Conservation (phyloP, 805 yeast genomes). For the Saccharomycopsis selenospora region DNA sequence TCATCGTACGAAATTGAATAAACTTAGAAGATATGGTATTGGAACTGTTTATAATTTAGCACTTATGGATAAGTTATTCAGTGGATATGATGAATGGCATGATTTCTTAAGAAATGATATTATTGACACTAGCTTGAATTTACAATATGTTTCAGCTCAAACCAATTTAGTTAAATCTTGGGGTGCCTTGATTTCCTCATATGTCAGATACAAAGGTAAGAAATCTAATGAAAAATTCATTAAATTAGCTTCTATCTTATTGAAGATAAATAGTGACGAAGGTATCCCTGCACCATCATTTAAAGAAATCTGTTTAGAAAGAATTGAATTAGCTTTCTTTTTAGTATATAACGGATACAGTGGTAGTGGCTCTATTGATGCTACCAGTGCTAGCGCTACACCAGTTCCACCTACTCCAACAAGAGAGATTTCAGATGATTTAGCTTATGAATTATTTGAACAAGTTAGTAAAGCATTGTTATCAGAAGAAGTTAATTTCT, state of each 20-base stretch:
- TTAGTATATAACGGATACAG: constrained; percentile 25
- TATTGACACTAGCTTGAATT: constrained; percentile 50
- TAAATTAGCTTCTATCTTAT: constrained; percentile 40
- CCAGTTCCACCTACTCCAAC: no score
- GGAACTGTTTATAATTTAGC: constrained; percentile 50
- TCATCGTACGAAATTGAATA: constrained; percentile 32
- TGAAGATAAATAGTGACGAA: constrained; percentile 43
- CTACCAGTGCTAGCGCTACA: no score
- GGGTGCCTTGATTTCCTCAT: constrained; percentile 71
- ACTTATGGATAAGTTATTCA: constrained; percentile 55
- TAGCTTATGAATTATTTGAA: constrained; percentile 24
- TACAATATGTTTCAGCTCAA: constrained; percentile 61
- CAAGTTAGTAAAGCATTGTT: constrained; percentile 38
- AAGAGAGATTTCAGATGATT: constrained; percentile 18
- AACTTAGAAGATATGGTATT: constrained; percentile 47
- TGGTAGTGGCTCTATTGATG: constrained; percentile 24
- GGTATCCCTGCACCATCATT: constrained; percentile 45
- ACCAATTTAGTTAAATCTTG: constrained; percentile 63
- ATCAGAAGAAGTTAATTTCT: constrained; percentile 44
- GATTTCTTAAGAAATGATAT: constrained; percentile 42
- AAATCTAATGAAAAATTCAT: constrained; percentile 31
- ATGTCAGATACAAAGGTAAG: constrained; percentile 36
- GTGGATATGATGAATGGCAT: constrained; percentile 38
- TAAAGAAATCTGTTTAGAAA: constrained; percentile 46
- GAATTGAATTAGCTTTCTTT: constrained; percentile 62